These are phyloP conservation scores for Phaeotremella fagi DNA, from an alignment of 768 basidiomycete species.

Conservation along the genomic window DNA sequence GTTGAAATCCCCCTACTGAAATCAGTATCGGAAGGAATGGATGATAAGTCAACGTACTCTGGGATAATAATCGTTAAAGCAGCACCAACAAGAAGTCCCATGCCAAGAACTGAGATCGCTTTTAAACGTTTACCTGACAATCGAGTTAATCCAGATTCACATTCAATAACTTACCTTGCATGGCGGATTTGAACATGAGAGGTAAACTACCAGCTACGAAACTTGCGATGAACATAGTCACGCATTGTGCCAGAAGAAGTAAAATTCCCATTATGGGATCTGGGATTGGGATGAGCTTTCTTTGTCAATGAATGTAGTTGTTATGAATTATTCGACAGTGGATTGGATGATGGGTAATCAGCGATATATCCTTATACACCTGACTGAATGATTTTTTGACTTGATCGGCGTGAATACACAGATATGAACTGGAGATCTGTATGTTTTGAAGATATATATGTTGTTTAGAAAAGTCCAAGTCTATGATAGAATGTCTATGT, in stretches of 20 bases:
- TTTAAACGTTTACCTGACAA: slow-evolving; percentile 51
- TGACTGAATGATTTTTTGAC: no score
- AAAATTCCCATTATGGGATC: slow-evolving; percentile 39
- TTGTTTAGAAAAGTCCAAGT: no score
- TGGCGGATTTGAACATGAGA: slow-evolving; percentile 57
- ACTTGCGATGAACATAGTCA: slow-evolving; percentile 47
- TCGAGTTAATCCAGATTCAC: neutral
- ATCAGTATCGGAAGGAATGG: slow-evolving; percentile 49
- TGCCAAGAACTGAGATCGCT: slow-evolving; percentile 62
- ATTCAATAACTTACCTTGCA: slow-evolving; percentile 57
- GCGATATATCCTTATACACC: no score
- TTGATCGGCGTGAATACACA: no score
- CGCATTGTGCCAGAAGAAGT: slow-evolving; percentile 43
- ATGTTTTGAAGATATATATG: no score
- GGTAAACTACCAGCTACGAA: slow-evolving; percentile 72
- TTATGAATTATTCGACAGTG: neutral
- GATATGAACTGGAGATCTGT: no score
- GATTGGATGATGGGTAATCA: neutral
- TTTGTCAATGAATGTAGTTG: neutral
- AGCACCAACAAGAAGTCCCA: slow-evolving; percentile 81
- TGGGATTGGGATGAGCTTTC: neutral
- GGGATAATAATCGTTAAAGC: slow-evolving; percentile 89
- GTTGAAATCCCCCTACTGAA: slow-evolving; percentile 39
- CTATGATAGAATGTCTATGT: no score
- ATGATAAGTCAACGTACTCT: slow-evolving; percentile 65